Evolutionary conservation across 2,329 filamentous ascomycete genomes (phyloP), one percentile per base, ranked within the genome.

Genomic region (Neurospora crassa): DNA sequence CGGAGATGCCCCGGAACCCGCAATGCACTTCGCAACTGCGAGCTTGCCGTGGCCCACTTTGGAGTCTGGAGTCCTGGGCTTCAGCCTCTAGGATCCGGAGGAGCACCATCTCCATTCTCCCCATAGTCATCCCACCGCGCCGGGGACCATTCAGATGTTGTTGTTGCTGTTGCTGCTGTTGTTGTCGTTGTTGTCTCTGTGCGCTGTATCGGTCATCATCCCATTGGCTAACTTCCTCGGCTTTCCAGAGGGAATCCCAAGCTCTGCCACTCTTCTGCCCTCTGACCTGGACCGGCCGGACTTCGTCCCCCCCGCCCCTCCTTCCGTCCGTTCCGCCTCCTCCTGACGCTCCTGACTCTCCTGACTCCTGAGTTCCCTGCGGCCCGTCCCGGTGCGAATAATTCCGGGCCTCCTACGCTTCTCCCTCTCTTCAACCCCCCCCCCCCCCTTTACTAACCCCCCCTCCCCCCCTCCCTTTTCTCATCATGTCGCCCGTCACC

Each of bases 401-500:
- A 63, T 67, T 71, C 71, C 53, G 45, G 68, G 20, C 45, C 70
- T 70, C 70, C 70, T 59, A 67, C 67, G 41, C 72, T 69, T 69
- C 70, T 70, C 69, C 69, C 69, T 69, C 71, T 67, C 70, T 70
- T 43, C 47, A 68, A 70, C 69, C 14, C 59, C 67, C 59, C 34
- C 34, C n/a, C n/a, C 59, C 67, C 59, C 34, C 34, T 71, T 42
- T 67, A 70, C 70, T 72, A 73, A 69, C 16, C 53, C 53, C 69
- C 69, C 34, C 24, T 67, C 63, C 71, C 70, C 71, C 71, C 69
- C 29, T 69, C 69, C 71, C 69, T 74, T 72, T 75, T 76, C 71
- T 72, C 78, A 75, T 70, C 74, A 78, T 78, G 77, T 70, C 74
- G 70, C 68, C 74, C 71, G 69, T 74, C 70, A 70, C 71, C 69